Evolutionary conservation across 495 filamentous ascomycete species (phyloP).

Genomic region (Aspergillus nanangensis): DNA sequence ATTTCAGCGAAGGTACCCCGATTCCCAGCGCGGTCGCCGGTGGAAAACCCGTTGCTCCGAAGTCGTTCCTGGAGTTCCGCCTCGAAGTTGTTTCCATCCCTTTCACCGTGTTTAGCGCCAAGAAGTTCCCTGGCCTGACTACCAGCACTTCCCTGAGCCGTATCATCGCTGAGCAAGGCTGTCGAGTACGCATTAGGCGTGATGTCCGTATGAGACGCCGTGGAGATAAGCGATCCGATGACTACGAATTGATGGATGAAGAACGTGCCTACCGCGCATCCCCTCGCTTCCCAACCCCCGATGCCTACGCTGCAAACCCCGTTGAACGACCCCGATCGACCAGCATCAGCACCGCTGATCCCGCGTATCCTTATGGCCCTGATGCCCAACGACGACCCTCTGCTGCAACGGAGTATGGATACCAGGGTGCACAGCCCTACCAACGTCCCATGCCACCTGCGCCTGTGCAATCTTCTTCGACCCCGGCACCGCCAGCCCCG

Average conservation of each 20-base stretch:
- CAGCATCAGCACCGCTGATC: slow-evolving; percentile 65
- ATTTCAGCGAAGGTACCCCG: slow-evolving; percentile 50
- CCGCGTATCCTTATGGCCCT: slow-evolving; percentile 24
- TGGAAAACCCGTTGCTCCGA: slow-evolving; percentile 31
- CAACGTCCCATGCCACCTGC: slow-evolving; percentile 31
- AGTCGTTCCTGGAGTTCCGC: slow-evolving; percentile 56
- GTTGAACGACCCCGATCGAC: slow-evolving; percentile 65
- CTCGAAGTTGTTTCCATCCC: slow-evolving; percentile 85
- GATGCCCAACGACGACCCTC: slow-evolving; percentile 50
- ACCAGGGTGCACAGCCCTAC: slow-evolving; percentile 33
- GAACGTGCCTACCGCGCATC: slow-evolving; percentile 59
- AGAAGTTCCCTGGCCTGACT: slow-evolving; percentile 95
- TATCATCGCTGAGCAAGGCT: slow-evolving; percentile 93
- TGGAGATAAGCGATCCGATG: slow-evolving; percentile 64
- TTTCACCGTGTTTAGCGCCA: slow-evolving; percentile 91
- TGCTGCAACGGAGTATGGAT: slow-evolving; percentile 48
- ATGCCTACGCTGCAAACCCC: slow-evolving; percentile 35
- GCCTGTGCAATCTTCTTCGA: slow-evolving; percentile 20
- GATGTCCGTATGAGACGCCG: slow-evolving; percentile 96
- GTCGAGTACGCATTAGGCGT: slow-evolving; percentile 90
- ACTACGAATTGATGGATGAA: slow-evolving; percentile 61
- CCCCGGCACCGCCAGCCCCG: too few species aligned
- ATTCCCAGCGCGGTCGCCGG: slow-evolving; percentile 13
- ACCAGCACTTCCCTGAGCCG: slow-evolving; percentile 88
- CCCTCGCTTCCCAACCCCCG: slow-evolving; percentile 53